phyloP scores from a whole-genome alignment of 2,329 filamentous ascomycete species.

The Chaetothyriales sp. region DNA sequence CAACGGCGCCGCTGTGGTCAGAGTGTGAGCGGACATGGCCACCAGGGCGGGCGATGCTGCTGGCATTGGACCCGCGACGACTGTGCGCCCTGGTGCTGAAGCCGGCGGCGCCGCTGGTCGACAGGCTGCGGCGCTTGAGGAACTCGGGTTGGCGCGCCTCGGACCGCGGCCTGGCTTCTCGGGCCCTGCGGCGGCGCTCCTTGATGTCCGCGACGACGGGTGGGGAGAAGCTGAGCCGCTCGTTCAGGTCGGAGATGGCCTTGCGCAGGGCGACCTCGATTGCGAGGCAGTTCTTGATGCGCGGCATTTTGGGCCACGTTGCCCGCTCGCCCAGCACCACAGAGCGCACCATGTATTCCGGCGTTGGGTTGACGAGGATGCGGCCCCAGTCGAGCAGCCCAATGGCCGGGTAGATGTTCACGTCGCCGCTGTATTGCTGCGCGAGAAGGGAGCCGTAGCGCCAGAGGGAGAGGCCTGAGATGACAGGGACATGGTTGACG shows the following conservation, averaged over 20 bases:
- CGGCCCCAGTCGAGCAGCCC: slow-evolving; percentile 57
- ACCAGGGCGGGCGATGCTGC: no score
- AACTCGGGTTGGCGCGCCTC: slow-evolving; percentile 1
- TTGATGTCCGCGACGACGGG: slow-evolving; percentile 2
- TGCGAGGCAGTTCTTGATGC: slow-evolving; percentile 72
- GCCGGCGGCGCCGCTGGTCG: neutral
- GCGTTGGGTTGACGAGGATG: slow-evolving; percentile 68
- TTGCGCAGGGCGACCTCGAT: slow-evolving; percentile 60
- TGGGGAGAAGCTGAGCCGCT: slow-evolving; percentile 12
- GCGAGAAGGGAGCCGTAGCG: slow-evolving; percentile 69
- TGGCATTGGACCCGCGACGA: neutral
- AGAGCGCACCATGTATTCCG: slow-evolving; percentile 71
- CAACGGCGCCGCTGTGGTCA: slow-evolving; percentile 32
- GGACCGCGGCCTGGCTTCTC: neutral
- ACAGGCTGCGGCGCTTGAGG: slow-evolving; percentile 6
- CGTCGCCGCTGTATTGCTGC: slow-evolving; percentile 87
- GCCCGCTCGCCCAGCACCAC: slow-evolving; percentile 67
- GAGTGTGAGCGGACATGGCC: neutral
- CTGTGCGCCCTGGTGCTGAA: neutral
- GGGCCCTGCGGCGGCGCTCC: slow-evolving; percentile 8
- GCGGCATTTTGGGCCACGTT: slow-evolving; percentile 79
- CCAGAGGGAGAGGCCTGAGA: slow-evolving; percentile 52
- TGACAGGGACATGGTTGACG: neutral
- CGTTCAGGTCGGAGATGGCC: slow-evolving; percentile 22
- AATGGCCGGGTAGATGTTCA: slow-evolving; percentile 79